These are phyloP conservation scores for Candida smagusa DNA, from an alignment of 1,139 yeast genomes.

Conservation along the genomic window DNA sequence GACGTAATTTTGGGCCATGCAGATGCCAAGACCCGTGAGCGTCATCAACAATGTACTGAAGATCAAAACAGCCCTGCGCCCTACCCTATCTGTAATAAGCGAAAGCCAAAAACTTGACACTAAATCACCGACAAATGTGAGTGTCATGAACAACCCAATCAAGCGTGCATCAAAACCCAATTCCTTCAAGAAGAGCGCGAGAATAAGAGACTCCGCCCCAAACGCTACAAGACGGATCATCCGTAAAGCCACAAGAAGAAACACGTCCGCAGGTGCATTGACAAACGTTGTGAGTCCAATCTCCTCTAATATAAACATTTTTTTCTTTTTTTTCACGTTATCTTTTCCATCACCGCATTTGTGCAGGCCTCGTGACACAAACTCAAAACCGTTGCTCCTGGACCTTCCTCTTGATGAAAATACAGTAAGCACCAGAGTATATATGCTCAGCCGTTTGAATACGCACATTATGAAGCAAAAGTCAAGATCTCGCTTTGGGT, in stretches of 20 bases:
- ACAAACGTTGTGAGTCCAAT: constrained; percentile 27
- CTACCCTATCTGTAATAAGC: constrained; percentile 32
- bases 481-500: constrained; percentile 14
- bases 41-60: constrained; percentile 28
- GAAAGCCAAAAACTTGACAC: constrained; percentile 31
- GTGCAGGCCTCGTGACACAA: too few relatives aligned
- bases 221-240: constrained; percentile 39
- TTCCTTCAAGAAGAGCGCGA: constrained; percentile 35
- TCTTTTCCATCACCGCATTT: not conserved
- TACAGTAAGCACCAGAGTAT: not conserved
- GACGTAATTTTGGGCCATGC: constrained; percentile 17
- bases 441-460: not conserved
- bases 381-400: not conserved
- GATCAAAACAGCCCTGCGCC: constrained; percentile 28
- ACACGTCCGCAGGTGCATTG: constrained; percentile 26
- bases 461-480: constrained; percentile 3
- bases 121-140: constrained; percentile 38
- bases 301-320: constrained; percentile 14
- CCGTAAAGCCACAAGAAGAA: constrained; percentile 27
- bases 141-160: constrained; percentile 39
- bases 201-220: constrained; percentile 40
- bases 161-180: constrained; percentile 27
- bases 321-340: not conserved
- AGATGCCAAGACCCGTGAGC: constrained; percentile 29
- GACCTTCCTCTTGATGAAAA: not conserved